These are phyloP conservation scores for Penicillium sp. DNA, from an alignment of 2,329 filamentous ascomycete species.

Conservation along the genomic window DNA sequence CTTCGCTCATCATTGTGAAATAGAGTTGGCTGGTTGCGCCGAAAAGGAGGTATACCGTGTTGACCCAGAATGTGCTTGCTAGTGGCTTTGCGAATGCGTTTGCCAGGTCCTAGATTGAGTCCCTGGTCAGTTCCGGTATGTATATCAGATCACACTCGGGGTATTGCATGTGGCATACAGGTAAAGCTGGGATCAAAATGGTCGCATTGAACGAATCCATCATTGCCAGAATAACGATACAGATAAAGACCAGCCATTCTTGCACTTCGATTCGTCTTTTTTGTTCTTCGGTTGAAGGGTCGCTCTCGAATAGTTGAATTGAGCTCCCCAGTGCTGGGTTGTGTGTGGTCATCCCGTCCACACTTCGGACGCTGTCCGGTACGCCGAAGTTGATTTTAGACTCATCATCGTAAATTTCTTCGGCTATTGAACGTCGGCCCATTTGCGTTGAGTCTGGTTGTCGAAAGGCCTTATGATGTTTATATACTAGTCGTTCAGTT, in stretches of 20 bases:
- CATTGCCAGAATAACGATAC: slow-evolving; percentile 47
- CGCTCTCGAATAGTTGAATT: slow-evolving; percentile 23
- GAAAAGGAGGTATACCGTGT: slow-evolving; percentile 49
- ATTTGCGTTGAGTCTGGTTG: slow-evolving; percentile 9
- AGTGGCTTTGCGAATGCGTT: slow-evolving; percentile 36
- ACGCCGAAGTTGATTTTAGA: slow-evolving; percentile 16
- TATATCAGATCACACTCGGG: not conserved
- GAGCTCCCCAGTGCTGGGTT: slow-evolving; percentile 19
- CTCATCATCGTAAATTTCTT: slow-evolving; percentile 17
- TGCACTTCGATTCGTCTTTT: slow-evolving; percentile 42
- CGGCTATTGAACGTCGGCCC: slow-evolving; percentile 12
- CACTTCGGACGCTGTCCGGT: slow-evolving; percentile 15
- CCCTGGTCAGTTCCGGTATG: not conserved
- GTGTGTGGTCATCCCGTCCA: slow-evolving; percentile 9
- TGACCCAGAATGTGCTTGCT: slow-evolving; percentile 51
- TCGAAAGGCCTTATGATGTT: not conserved
- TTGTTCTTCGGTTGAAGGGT: slow-evolving; percentile 12
- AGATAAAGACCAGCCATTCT: slow-evolving; percentile 45
- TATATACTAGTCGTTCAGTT: not conserved
- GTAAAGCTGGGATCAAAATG: slow-evolving; percentile 48
- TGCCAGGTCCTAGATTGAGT: slow-evolving; percentile 30
- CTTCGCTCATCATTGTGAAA: slow-evolving; percentile 33
- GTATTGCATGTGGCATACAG: slow-evolving; percentile 34
- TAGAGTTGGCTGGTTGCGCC: slow-evolving; percentile 31
- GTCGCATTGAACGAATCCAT: slow-evolving; percentile 54